phyloP scores from a whole-genome alignment of 2,329 filamentous ascomycete species.

The Cordyceps militaris region DNA sequence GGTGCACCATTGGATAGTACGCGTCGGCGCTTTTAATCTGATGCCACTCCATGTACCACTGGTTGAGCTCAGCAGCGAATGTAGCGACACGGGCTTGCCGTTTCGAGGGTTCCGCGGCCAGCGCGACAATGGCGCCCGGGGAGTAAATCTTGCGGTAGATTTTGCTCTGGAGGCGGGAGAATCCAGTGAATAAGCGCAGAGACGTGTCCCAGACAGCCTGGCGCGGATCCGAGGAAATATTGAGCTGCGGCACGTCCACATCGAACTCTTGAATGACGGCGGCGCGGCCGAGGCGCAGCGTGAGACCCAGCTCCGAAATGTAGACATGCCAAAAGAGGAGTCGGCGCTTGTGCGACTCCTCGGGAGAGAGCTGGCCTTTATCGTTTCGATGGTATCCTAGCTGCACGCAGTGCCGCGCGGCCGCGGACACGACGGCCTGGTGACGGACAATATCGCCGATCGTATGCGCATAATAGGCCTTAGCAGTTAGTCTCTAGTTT shows the following conservation, averaged over 20 bases:
- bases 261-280: slow-evolving; percentile 17
- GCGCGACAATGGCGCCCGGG: background rate
- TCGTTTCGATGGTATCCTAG: slow-evolving; percentile 18
- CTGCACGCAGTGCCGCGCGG: slow-evolving; percentile 17
- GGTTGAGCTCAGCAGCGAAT: slow-evolving; percentile 11
- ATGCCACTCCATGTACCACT: slow-evolving; percentile 16
- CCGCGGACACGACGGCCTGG: slow-evolving; percentile 15
- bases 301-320: slow-evolving; percentile 15
- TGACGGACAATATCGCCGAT: slow-evolving; percentile 16
- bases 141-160: slow-evolving; percentile 17
- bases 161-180: slow-evolving; percentile 13
- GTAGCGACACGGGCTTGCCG: slow-evolving; percentile 1
- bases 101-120: background rate
- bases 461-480: slow-evolving; percentile 16
- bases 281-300: slow-evolving; percentile 16
- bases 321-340: slow-evolving; percentile 19
- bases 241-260: slow-evolving; percentile 14
- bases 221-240: slow-evolving; percentile 7
- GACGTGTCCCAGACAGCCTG: slow-evolving; percentile 14
- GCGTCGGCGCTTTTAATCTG: slow-evolving; percentile 14
- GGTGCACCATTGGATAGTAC: slow-evolving; percentile 14
- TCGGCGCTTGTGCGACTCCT: slow-evolving; percentile 12
- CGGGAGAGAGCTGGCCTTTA: slow-evolving; percentile 3
- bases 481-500: background rate
- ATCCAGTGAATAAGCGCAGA: slow-evolving; percentile 11